phyloP scores from a whole-genome alignment of 2,329 filamentous ascomycete genomes.

The Neofusicoccum cordaticola region DNA sequence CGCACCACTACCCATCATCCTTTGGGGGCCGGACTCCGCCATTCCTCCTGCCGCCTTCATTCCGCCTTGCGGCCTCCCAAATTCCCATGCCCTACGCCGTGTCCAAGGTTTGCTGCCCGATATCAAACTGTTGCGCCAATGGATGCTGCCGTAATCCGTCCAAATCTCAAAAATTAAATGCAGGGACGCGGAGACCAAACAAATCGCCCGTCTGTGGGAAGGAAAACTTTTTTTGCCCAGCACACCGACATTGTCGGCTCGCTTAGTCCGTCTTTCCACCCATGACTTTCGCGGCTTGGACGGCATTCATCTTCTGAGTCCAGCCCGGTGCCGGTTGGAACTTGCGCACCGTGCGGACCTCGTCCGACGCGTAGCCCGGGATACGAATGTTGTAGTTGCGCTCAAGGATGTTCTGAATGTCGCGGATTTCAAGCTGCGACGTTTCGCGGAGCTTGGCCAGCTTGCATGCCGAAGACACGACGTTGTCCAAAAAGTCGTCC shows the following conservation, averaged over 20 bases:
- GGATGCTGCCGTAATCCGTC: neutral
- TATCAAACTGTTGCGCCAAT: neutral
- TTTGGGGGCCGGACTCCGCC: slow-evolving; percentile 2
- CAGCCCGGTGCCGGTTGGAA: slow-evolving; percentile 83
- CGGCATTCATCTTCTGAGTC: slow-evolving; percentile 96
- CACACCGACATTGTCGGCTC: slow-evolving; percentile 8
- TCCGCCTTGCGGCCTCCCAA: neutral
- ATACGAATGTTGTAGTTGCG: slow-evolving; percentile 76
- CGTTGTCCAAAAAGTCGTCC: slow-evolving; percentile 91
- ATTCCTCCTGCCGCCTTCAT: neutral
- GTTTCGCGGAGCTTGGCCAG: slow-evolving; percentile 91
- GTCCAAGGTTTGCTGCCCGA: neutral
- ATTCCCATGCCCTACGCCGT: neutral
- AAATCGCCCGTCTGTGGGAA: neutral
- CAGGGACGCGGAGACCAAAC: neutral
- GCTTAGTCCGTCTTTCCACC: slow-evolving; percentile 40
- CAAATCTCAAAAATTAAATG: neutral
- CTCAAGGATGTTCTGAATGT: slow-evolving; percentile 55
- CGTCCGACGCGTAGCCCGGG: slow-evolving; percentile 90
- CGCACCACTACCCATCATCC: neutral
- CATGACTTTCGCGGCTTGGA: slow-evolving; percentile 84
- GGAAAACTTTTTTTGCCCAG: neutral
- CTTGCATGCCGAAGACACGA: slow-evolving; percentile 81
- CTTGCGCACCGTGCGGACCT: slow-evolving; percentile 90
- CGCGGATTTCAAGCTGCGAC: slow-evolving; percentile 77